These are phyloP conservation scores for Ulota crispa DNA, from an alignment of 225 moss, liverwort and hornwort species.

Conservation along the genomic window DNA sequence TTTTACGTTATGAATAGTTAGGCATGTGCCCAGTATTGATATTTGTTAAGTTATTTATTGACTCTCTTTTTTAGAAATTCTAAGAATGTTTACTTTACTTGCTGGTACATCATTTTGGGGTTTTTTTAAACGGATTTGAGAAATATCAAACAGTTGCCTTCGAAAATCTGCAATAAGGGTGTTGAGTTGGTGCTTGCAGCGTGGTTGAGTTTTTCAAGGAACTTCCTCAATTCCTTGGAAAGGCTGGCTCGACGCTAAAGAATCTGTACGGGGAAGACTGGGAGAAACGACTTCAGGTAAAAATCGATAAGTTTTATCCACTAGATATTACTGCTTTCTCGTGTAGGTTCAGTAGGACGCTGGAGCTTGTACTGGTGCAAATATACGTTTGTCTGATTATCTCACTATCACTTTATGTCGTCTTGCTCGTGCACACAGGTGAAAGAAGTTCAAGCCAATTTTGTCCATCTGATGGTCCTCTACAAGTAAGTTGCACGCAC, in stretches of 20 bases:
- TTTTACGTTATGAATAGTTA: neutral
- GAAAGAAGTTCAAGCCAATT: slow-evolving; percentile 92
- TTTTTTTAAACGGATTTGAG: neutral
- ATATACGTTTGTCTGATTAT: slow-evolving; percentile 18
- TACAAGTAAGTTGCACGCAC: slow-evolving; percentile 71
- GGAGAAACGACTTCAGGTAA: slow-evolving; percentile 86
- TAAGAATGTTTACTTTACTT: neutral
- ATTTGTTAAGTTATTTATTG: neutral
- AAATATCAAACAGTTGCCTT: neutral
- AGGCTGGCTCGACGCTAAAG: slow-evolving; percentile 74
- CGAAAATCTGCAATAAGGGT: neutral
- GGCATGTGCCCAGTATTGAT: neutral
- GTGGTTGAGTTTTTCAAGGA: slow-evolving; percentile 96
- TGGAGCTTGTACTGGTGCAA: slow-evolving; percentile 30
- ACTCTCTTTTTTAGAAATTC: neutral
- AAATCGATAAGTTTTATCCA: neutral
- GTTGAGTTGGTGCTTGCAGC: slow-evolving; percentile 44
- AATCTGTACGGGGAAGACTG: slow-evolving; percentile 79
- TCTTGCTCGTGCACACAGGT: slow-evolving; percentile 54
- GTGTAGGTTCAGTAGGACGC: slow-evolving; percentile 17
- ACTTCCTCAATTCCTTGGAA: slow-evolving; percentile 82
- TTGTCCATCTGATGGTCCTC: slow-evolving; percentile 84
- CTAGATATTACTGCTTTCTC: neutral
- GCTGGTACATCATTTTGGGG: neutral
- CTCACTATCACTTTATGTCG: neutral